Evolutionary conservation across 176 grass and related monocot species (phyloP), one percentile per base, ranked within the genome.

Genomic region (Juncus inflexus): DNA sequence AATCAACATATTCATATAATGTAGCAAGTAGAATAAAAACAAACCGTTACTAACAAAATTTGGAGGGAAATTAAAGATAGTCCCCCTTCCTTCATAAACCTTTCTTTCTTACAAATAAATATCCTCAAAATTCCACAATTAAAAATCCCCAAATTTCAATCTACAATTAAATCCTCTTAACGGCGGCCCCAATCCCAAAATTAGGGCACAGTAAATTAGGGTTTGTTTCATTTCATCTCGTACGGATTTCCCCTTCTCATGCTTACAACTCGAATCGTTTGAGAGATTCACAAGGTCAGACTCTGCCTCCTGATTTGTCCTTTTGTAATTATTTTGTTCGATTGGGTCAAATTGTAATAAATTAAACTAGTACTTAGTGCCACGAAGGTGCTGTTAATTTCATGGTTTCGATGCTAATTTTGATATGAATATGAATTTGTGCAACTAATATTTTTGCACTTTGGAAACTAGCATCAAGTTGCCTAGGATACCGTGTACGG

Each of bases 401-500:
- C 19, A 55, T 4, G 13, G 11, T 58, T 15, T 40, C 4, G 12
- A 40, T 70, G 41, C 67, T 35, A 6, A 28, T 55, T 58, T 42
- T 58, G 56, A 58, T 70, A 51, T 5, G 40, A 28, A 28, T 28
- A 28, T 28, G 19, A 28, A 55, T 58, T 52, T 38, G 54, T 57
- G 52, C 67, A 71, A 58, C 19, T 28, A 28, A 28, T 28, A 28
- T 28, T 28, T n/a, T 71, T 59, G 53, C 37, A 58, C 55, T 69
- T 71, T 38, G 55, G 55, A 71, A 60, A 28, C 19, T 28, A 28
- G 19, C 19, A 28, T 28, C 19, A 28, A 28, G 28, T 71, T 19
- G 68, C 68, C 68, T 71, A 50, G 68, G 68, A 71, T 71, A 28
- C 68, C 4, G 68, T 56, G 9, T 10, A 3, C 37, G 41, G 14